Evolutionary conservation across 495 filamentous ascomycete species (phyloP), one percentile per base, ranked within the genome.

Genomic region (Aspergillus olivimuriae): DNA sequence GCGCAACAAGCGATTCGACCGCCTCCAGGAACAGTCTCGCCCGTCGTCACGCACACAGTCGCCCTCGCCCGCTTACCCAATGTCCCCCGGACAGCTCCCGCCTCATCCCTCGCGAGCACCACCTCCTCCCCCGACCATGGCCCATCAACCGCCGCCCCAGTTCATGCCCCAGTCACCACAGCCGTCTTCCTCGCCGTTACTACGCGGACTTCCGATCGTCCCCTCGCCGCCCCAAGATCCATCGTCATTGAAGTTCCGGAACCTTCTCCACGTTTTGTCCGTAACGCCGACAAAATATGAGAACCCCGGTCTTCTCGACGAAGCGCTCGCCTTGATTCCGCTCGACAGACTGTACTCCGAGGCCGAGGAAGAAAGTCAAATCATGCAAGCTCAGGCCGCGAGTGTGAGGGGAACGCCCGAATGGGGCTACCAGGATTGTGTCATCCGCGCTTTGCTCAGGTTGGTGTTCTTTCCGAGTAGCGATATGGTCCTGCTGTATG

Each of bases 391-490:
- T 1, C 78, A 91, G 59, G 91, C 92, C 8, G 84, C 82, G 53
- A 91, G 86, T 51, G 76, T 95, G 57, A 86, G 84, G 2, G 77
- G 82, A 37, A 86, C 83, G 54, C 78, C 91, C 12, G 87, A 92
- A 75, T 99, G 94, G 94, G 90, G 89, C 11, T 95, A 96, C 56
- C 94, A 97, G 64, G 92, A 99, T 69, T 99, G 91, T 69, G 87
- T 96, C 22, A 84, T 99, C 52, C 81, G 84, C 53, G 86, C 92
- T 46, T 71, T 99, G 46, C 66, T 96, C 46, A 89, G 81, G 88
- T 69, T 52, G 43, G 60, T 63, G 15, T 41, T 30, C 15, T 15
- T 26, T 43, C 44, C 39, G 17, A 31, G 24, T 37, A 22, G 23
- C 42, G 34, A 12, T 41, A 5, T 10, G n/a, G n/a, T 22, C 4